Evolutionary conservation across 1,284 basidiomycete species (phyloP), one percentile per base, ranked within the genome.

Genomic region (Sporisorium exsertum): DNA sequence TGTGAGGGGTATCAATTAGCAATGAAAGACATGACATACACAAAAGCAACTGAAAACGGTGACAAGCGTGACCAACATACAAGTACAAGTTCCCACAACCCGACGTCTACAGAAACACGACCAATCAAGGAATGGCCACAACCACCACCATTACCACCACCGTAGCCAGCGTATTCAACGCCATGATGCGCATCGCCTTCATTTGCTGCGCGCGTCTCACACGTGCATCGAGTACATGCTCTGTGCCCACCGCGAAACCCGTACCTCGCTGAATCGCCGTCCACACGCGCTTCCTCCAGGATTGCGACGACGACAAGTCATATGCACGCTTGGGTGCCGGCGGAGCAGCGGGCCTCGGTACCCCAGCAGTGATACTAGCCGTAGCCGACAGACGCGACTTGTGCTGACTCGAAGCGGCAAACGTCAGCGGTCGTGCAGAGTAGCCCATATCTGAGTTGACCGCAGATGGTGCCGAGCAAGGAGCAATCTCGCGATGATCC

Each of bases 201-300:
- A 71, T 64, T 60, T 77, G 78, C 55, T 79, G 78, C 0, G 71
- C 75, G 3, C 57, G 45, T 40, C 78, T 51, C 10, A 79, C 71
- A 8, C 72, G 64, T 16, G 68, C 62, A 45, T 79, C 78, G 9
- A 74, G 68, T 52, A 79, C 78, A 32, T 57, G 58, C 46, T 79
- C 68, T 5, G 78, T 77, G 32, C 72, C 61, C 9, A 79, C 74
- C 0, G 78, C 74, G 53, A 79, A 77, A 18, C 78, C 78, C 5
- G 72, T 77, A 5, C 71, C 71, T 5, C 73, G 70, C 51, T 67
- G 64, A n/a, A 73, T 45, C 18, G 64, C 53, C 4, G 32, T 54
- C 72, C 76, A 75, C 10, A 64, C n/a, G 0, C 72, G 54, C 45
- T 62, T 26, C 8, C 51, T 47, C 26, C 61, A 56, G 16, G 54